Percentiles rank a stretch among this genome's conserved stretches.
These are phyloP conservation scores for Chlorella sp. DNA, from an alignment of 139 green algal genomes.

Conservation along the genomic window DNA sequence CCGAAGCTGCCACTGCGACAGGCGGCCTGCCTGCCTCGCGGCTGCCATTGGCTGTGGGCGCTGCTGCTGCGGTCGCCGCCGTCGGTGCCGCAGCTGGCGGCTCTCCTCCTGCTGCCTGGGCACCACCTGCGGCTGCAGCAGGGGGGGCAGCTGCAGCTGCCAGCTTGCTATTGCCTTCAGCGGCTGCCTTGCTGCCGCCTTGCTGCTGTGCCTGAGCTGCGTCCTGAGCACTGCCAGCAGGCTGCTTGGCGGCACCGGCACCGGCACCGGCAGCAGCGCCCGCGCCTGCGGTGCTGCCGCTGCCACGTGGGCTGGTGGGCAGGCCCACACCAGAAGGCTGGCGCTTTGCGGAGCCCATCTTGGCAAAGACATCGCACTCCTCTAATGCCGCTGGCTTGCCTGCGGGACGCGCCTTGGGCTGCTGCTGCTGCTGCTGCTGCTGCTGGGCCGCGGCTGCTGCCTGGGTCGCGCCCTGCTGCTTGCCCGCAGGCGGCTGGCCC, in stretches of 20 bases:
- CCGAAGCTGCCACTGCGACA: background rate
- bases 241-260: background rate
- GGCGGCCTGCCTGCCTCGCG: background rate
- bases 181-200: background rate
- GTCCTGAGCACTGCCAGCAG: background rate
- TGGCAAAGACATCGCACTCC: constrained; percentile 31
- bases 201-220: background rate
- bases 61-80: background rate
- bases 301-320: constrained; percentile 9
- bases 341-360: background rate
- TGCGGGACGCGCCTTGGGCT: constrained; percentile 3
- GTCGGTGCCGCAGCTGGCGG: background rate
- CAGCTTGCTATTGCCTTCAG: background rate
- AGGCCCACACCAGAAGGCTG: background rate
- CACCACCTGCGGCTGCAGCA: background rate
- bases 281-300: background rate
- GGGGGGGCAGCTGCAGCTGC: background rate
- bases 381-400: constrained; percentile 3
- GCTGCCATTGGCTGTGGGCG: background rate
- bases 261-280: background rate
- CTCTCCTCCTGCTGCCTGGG: background rate
- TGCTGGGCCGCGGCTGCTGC: background rate
- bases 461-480: background rate
- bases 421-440: background rate
- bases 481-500: background rate